A percentile compares a stretch with the other conserved stretches of the same genome.
Conservation (phyloP, 2,329 filamentous ascomycete species). For the Teratosphaeria zuluensis region DNA sequence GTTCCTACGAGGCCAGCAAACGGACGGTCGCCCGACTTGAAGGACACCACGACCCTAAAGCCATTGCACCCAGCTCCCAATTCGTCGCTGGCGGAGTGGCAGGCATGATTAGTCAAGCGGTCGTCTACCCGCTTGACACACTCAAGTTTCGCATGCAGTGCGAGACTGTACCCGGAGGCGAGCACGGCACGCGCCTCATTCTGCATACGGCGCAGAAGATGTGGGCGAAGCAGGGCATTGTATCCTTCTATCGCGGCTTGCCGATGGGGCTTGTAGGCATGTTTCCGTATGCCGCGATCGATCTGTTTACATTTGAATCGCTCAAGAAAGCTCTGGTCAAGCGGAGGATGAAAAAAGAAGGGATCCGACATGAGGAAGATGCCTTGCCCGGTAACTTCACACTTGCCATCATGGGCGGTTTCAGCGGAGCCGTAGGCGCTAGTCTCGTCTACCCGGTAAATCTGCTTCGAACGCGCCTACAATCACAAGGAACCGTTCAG, state of each 20-base stretch:
- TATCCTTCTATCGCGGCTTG: slow-evolving; percentile 79
- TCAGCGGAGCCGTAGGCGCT: slow-evolving; percentile 84
- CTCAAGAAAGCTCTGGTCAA: slow-evolving; percentile 66
- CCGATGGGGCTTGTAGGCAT: slow-evolving; percentile 92
- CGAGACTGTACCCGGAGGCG: slow-evolving; percentile 77
- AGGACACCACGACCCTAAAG: slow-evolving; percentile 71
- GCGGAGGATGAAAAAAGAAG: slow-evolving; percentile 58
- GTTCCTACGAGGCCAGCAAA: slow-evolving; percentile 93
- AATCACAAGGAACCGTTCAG: slow-evolving; percentile 88
- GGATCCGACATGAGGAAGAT: slow-evolving; percentile 75
- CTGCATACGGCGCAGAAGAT: slow-evolving; percentile 77
- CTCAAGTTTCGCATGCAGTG: slow-evolving; percentile 85
- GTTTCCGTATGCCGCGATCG: slow-evolving; percentile 96
- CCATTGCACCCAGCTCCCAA: slow-evolving; percentile 74
- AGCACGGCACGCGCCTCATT: slow-evolving; percentile 74
- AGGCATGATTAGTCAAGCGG: slow-evolving; percentile 90
- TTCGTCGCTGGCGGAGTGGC: slow-evolving; percentile 85
- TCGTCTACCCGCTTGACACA: slow-evolving; percentile 88
- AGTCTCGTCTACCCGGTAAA: slow-evolving; percentile 94
- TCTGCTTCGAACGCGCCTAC: slow-evolving; percentile 71
- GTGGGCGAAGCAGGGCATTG: slow-evolving; percentile 64
- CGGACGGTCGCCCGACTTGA: slow-evolving; percentile 75
- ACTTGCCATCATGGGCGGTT: slow-evolving; percentile 81
- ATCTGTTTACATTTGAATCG: slow-evolving; percentile 90
- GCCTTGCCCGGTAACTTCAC: slow-evolving; percentile 66